phyloP scores from a whole-genome alignment of 345 rosid genomes.

The Laguncularia racemosa region DNA sequence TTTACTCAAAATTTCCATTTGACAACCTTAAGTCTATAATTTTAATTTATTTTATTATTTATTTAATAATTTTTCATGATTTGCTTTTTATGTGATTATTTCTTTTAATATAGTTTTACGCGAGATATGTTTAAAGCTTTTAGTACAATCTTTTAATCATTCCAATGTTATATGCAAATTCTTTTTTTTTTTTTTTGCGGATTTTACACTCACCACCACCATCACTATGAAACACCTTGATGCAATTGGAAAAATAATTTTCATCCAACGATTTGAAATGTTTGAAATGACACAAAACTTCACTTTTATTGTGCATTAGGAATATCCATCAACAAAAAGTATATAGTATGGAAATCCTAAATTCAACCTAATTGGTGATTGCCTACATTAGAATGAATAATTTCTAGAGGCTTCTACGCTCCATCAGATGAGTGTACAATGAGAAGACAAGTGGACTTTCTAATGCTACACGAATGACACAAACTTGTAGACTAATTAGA shows the following conservation, averaged over 20 bases:
- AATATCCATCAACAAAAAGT: constrained; percentile 5
- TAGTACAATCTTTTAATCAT: no score
- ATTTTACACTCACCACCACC: constrained; percentile 13
- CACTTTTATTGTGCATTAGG: not conserved
- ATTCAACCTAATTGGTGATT: not conserved
- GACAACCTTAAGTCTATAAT: no score
- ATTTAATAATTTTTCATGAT: no score
- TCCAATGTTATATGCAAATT: no score
- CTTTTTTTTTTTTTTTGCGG: no score
- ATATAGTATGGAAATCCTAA: not conserved
- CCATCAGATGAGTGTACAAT: not conserved
- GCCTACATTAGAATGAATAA: constrained; percentile 7
- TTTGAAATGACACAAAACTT: not conserved
- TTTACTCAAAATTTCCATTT: no score
- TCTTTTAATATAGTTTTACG: no score
- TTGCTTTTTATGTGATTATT: no score
- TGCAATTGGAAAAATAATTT: not conserved
- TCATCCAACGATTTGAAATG: not conserved
- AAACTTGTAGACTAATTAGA: not conserved
- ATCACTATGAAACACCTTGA: constrained; percentile 5
- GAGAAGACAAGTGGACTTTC: not conserved
- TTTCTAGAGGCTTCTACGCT: not conserved
- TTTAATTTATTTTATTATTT: no score
- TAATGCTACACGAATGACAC: not conserved
- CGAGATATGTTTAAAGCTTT: no score